Evolutionary conservation across 371 early-diverging fungal genomes (phyloP), one percentile per base, ranked within the genome.

Genomic region (Chytridium lagenaria): DNA sequence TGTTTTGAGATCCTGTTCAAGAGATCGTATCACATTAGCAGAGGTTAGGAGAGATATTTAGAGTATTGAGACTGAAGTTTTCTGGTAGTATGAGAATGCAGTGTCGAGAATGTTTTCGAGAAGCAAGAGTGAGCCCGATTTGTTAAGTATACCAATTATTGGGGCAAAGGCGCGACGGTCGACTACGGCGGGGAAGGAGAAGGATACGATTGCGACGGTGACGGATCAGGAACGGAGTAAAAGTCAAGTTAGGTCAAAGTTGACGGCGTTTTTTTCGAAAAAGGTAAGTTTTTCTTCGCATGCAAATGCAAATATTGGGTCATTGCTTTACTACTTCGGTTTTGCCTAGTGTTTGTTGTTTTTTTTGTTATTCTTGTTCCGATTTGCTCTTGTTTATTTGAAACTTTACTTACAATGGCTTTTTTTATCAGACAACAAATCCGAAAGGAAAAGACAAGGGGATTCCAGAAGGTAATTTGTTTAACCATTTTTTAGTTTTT

Each of bases 231-330:
- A 67, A 51, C 40, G 64, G 73, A 75, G 59, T 50, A 19, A 83
- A 70, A 37, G 79, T 73, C 59, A 80, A 77, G 67, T 68, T 26
- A 33, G 76, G 16, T 66, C 71, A 26, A 84, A 82, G 75, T 67
- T 84, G 30, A 69, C 74, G 12, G 78, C 80, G 12, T 82, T 84
- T 68, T 80, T 84, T 70, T 77, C 71, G 10, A 84, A 84, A 68
- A 51, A 77, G 77, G 77, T 76, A 36, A 40, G 71, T 61, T n/a
- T 59, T 34, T 44, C 7, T n/a, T n/a, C n/a, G n/a, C n/a, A n/a
- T n/a, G n/a, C n/a, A n/a, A n/a, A n/a, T n/a, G n/a, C n/a, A n/a
- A n/a, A n/a, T n/a, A n/a, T n/a, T n/a, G n/a, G n/a, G n/a, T n/a
- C n/a, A n/a, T n/a, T n/a, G n/a, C n/a, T n/a, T n/a, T n/a, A n/a